A percentile compares a stretch with the other conserved stretches of the same genome.
These are phyloP conservation scores for Hygrophorus pudorinus DNA, from an alignment of 768 basidiomycete genomes.

Conservation along the genomic window DNA sequence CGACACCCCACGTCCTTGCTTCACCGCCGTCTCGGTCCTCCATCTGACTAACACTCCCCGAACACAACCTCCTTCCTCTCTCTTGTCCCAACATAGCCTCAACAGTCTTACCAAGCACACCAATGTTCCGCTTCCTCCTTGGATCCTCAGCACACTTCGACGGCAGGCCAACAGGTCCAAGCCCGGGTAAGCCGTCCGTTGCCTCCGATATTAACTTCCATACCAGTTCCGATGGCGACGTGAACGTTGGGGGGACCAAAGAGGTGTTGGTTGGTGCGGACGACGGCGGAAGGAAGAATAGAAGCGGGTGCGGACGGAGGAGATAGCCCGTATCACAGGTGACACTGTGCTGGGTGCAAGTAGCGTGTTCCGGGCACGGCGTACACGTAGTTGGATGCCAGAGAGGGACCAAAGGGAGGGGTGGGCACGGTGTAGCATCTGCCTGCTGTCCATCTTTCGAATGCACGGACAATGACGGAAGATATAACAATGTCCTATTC, in stretches of 20 bases:
- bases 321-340: conserved; percentile 62
- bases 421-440: conserved; percentile 38
- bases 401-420: conserved; percentile 43
- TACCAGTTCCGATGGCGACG: conserved; percentile 26
- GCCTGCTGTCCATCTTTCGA: conserved; percentile 14
- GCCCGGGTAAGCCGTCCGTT: conserved; percentile 62
- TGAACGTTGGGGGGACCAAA: conserved; percentile 24
- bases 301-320: conserved; percentile 49
- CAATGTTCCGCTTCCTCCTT: conserved; percentile 61
- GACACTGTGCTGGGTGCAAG: conserved; percentile 46
- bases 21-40: conserved; percentile 50
- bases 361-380: conserved; percentile 61
- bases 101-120: conserved; percentile 62
- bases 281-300: conserved; percentile 38
- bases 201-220: conserved; percentile 38
- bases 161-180: conserved; percentile 71
- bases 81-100: conserved; percentile 54
- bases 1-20: conserved; percentile 69
- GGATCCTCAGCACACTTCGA: conserved; percentile 74
- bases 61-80: conserved; percentile 57
- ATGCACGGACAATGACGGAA: conserved; percentile 8
- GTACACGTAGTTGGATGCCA: conserved; percentile 57
- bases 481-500: conserved; percentile 38
- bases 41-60: conserved; percentile 26
- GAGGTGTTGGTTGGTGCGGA: conserved; percentile 22